Conservation (phyloP, 2,329 filamentous ascomycete species). For the Neonectria punicea region DNA sequence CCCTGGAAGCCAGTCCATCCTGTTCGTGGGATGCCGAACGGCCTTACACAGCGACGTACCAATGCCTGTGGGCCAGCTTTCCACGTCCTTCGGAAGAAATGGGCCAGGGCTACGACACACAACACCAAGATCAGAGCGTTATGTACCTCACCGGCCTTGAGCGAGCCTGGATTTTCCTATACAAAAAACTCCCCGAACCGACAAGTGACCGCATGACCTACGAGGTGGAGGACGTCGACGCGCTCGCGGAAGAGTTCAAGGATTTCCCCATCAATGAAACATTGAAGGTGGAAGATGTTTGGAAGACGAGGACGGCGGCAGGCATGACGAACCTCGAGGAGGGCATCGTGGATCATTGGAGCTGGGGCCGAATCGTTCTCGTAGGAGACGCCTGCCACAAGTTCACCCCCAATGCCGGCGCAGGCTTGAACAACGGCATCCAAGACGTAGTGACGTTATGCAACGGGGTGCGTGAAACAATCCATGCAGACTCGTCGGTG, state of each 20-base stretch:
- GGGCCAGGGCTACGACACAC: conserved; percentile 44
- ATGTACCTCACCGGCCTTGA: conserved; percentile 46
- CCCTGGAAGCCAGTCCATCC: not conserved
- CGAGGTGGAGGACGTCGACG: conserved; percentile 5
- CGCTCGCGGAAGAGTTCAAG: not conserved
- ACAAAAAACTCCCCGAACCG: conserved; percentile 41
- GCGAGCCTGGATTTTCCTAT: conserved; percentile 47
- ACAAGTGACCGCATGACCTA: conserved; percentile 2
- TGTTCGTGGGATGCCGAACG: conserved; percentile 10
- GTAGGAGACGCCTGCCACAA: conserved; percentile 49
- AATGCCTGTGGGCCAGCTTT: conserved; percentile 41
- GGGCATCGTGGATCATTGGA: conserved; percentile 45
- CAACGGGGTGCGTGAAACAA: conserved; percentile 3
- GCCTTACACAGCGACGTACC: conserved; percentile 6
- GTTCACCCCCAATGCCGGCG: conserved; percentile 46
- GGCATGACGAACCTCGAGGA: conserved; percentile 47
- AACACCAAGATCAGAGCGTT: conserved; percentile 37
- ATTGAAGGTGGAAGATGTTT: conserved; percentile 11
- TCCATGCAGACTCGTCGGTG: not conserved
- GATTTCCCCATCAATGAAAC: conserved; percentile 12
- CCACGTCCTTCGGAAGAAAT: conserved; percentile 25
- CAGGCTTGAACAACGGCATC: conserved; percentile 43
- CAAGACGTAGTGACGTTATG: conserved; percentile 15
- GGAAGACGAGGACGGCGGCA: not conserved
- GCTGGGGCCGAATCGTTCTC: conserved; percentile 43